Percentiles rank a stretch among this genome's conserved stretches.
Evolutionary conservation across 1,284 basidiomycete genomes (phyloP).

Genomic region (Trichosporon coremiiforme): DNA sequence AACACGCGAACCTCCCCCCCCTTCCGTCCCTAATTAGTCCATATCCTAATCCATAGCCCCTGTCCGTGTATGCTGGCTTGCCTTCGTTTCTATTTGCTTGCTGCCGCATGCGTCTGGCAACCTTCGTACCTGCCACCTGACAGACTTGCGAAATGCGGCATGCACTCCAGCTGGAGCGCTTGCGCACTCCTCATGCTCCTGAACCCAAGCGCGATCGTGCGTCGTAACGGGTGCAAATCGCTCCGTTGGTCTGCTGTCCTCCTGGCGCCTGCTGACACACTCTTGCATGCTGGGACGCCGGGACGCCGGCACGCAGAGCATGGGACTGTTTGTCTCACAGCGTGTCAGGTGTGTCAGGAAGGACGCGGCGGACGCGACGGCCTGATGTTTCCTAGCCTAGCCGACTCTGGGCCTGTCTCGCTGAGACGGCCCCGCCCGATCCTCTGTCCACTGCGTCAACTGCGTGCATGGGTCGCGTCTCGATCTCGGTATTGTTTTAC

Average conservation of each 20-base stretch:
- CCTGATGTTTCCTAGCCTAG: neutral
- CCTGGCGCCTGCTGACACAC: neutral
- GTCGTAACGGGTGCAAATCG: neutral
- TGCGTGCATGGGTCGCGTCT: neutral
- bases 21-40: constrained; percentile 8
- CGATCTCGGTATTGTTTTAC: neutral
- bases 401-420: neutral
- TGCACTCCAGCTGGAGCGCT: neutral
- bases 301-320: neutral
- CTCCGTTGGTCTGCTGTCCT: neutral
- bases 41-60: neutral
- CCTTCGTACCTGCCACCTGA: neutral
- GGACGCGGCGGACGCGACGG: constrained; percentile 2
- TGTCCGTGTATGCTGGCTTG: neutral
- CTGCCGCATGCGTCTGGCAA: neutral
- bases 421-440: neutral
- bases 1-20: neutral
- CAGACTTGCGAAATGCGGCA: neutral
- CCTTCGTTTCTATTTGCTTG: neutral
- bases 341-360: no score
- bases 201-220: neutral
- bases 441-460: neutral
- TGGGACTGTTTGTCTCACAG: constrained; percentile 1
- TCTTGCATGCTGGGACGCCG: neutral
- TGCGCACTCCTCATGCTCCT: neutral